phyloP scores from a whole-genome alignment of 148 eudicot species.

The Amaranthus hypochondriacus region DNA sequence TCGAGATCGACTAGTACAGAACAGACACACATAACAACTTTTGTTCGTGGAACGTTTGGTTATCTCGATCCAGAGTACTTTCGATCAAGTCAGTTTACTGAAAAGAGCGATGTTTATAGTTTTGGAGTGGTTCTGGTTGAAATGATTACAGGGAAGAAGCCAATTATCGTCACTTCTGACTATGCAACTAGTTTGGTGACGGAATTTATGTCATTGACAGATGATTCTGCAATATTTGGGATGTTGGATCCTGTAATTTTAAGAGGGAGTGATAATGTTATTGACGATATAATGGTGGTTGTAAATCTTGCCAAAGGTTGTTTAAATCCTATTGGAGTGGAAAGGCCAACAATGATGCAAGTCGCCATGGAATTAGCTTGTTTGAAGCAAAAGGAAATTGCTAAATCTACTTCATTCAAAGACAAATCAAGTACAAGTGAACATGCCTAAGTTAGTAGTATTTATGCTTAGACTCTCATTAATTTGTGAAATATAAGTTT shows the following conservation, averaged over 20 bases:
- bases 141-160: neutral
- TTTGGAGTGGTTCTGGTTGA: neutral
- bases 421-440: no score
- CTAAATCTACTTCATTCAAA: neutral
- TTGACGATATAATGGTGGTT: neutral
- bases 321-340: neutral
- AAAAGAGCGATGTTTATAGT: no score
- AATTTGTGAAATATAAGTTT: no score
- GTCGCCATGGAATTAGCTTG: neutral
- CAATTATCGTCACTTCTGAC: neutral
- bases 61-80: neutral
- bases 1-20: neutral
- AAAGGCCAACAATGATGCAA: constrained; percentile 18
- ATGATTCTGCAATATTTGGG: no score
- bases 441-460: no score
- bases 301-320: constrained; percentile 7
- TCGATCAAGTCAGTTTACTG: neutral
- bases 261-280: constrained; percentile 7
- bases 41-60: neutral
- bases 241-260: no score
- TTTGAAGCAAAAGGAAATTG: neutral
- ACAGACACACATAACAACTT: neutral
- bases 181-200: neutral
- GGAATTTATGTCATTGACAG: neutral
- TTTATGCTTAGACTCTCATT: no score